Evolutionary conservation across 2,329 filamentous ascomycete genomes (phyloP).

Genomic region (Metarhizium robertsii): DNA sequence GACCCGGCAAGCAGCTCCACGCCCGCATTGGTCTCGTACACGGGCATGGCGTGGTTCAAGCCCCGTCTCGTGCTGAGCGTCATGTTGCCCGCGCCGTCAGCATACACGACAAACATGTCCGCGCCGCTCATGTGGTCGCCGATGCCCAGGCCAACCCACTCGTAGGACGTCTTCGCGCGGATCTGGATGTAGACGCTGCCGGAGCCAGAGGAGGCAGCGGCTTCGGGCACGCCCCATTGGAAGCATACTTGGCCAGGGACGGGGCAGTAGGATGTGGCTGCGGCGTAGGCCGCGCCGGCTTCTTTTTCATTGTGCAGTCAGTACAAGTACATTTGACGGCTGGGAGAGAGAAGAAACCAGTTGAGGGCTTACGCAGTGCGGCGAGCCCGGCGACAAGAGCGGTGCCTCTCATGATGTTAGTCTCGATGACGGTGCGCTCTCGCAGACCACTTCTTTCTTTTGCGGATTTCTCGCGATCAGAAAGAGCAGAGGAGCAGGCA

Average conservation of each 20-base stretch:
- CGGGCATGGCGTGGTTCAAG: conserved; percentile 37
- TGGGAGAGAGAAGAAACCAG: neutral
- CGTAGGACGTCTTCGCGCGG: conserved; percentile 39
- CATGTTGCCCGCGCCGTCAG: conserved; percentile 47
- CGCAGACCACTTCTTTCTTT: too few relatives aligned
- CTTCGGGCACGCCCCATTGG: conserved; percentile 43
- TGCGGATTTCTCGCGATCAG: too few relatives aligned
- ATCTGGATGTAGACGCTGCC: conserved; percentile 56
- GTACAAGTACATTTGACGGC: neutral
- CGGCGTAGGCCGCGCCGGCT: conserved; percentile 7
- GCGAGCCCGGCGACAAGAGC: neutral
- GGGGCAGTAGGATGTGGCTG: conserved; percentile 31
- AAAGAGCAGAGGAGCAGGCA: too few relatives aligned
- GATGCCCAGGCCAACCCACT: conserved; percentile 51
- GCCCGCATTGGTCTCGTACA: conserved; percentile 30
- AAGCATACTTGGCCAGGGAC: conserved; percentile 37
- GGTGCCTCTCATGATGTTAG: neutral
- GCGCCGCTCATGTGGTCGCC: conserved; percentile 45
- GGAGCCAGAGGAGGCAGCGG: conserved; percentile 34
- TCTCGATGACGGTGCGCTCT: neutral
- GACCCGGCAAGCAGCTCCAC: conserved; percentile 50
- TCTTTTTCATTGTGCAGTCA: neutral
- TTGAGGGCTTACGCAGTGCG: neutral
- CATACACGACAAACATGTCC: conserved; percentile 55
- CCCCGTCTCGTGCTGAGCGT: conserved; percentile 50